Evolutionary conservation across 2,329 filamentous ascomycete genomes (phyloP).

Genomic region (Trichoderma endophyticum): DNA sequence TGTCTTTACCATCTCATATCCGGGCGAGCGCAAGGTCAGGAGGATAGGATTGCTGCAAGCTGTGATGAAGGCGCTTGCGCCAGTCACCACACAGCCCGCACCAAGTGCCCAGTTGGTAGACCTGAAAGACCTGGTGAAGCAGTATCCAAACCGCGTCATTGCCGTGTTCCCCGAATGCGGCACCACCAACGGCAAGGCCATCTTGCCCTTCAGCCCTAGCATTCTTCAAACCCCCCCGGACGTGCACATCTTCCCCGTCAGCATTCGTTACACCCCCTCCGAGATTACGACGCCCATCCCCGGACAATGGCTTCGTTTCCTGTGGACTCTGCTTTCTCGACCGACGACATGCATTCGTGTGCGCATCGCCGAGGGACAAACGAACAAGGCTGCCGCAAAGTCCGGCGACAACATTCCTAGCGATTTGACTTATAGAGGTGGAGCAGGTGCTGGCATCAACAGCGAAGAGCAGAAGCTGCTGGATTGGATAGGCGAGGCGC

Average conservation of each 20-base stretch:
- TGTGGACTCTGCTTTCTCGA: constrained; percentile 82
- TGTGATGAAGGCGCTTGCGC: constrained; percentile 67
- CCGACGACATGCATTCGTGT: constrained; percentile 89
- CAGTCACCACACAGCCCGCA: constrained; percentile 49
- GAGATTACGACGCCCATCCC: constrained; percentile 92
- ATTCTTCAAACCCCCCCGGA: constrained; percentile 64
- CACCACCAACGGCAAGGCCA: constrained; percentile 88
- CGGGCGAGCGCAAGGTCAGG: constrained; percentile 67
- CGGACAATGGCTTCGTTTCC: constrained; percentile 65
- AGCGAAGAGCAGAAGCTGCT: constrained; percentile 66
- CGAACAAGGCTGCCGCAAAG: constrained; percentile 45
- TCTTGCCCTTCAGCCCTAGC: constrained; percentile 77
- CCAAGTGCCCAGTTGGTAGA: constrained; percentile 52
- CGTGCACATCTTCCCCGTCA: constrained; percentile 84
- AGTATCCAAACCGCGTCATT: constrained; percentile 71
- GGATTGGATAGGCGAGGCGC: constrained; percentile 76
- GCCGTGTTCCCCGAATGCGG: constrained; percentile 92
- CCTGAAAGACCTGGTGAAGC: constrained; percentile 58
- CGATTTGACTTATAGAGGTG: constrained; percentile 30
- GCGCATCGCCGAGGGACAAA: constrained; percentile 75
- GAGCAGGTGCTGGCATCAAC: constrained; percentile 34
- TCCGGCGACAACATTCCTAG: constrained; percentile 33
- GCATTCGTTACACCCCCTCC: constrained; percentile 79
- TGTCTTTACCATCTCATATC: constrained; percentile 85
- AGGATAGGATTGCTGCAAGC: constrained; percentile 74